These are phyloP conservation scores for Tolypocladium tropicale DNA, from an alignment of 2,329 filamentous ascomycete species.

Conservation along the genomic window DNA sequence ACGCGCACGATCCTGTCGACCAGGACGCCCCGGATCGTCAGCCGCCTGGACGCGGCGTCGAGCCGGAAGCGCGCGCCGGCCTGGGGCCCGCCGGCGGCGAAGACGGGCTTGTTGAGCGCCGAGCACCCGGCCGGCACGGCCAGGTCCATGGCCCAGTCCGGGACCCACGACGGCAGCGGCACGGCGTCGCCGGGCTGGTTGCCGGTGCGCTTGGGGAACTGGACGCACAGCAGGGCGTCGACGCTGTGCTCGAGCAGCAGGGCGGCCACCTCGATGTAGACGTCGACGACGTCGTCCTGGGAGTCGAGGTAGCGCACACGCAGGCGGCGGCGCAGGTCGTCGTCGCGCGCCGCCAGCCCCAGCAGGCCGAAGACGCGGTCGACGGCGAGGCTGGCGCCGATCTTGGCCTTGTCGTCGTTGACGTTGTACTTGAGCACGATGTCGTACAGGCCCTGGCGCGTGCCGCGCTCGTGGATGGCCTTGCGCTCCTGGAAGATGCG, in stretches of 20 bases:
- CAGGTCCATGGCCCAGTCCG: constrained; percentile 22
- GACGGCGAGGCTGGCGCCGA: constrained; percentile 15
- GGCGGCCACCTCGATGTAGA: constrained; percentile 11
- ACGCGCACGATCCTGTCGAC: constrained; percentile 12
- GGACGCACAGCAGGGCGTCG: constrained; percentile 19
- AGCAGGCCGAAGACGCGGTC: constrained; percentile 22
- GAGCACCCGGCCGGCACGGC: constrained; percentile 14
- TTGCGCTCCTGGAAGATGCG: constrained; percentile 20
- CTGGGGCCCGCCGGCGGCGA: constrained; percentile 12
- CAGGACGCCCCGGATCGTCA: constrained; percentile 11
- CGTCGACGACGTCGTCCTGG: background rate
- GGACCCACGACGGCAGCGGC: constrained; percentile 21
- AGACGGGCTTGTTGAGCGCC: constrained; percentile 9
- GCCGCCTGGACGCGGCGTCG: constrained; percentile 1
- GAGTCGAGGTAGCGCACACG: constrained; percentile 7
- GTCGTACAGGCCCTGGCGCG: constrained; percentile 12
- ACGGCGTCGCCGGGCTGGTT: background rate
- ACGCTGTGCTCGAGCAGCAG: constrained; percentile 12
- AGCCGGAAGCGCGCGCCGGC: background rate
- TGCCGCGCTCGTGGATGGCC: constrained; percentile 12
- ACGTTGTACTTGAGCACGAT: constrained; percentile 19
- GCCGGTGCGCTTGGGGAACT: constrained; percentile 11
- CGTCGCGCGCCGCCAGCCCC: constrained; percentile 15
- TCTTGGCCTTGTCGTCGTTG: constrained; percentile 11
- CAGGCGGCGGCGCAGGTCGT: constrained; percentile 4